Conservation (phyloP, 306 rosid species). For the Elaeagnus macrophylla region DNA sequence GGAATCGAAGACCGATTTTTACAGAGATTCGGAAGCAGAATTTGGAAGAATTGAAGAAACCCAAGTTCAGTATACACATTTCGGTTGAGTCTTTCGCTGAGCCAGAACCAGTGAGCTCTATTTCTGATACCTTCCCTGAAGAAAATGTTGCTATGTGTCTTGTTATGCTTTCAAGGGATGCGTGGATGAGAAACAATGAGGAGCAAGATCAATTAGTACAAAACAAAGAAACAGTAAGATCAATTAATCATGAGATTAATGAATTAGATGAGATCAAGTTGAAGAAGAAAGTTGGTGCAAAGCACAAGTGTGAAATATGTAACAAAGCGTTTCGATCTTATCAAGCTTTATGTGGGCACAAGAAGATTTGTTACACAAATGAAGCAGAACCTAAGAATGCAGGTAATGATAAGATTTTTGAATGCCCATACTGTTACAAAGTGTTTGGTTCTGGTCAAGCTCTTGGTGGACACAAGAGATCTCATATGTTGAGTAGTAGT, state of each 20-base stretch:
- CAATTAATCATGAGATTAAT: conserved; percentile 3
- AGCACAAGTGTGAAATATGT: conserved; percentile 50
- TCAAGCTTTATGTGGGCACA: conserved; percentile 56
- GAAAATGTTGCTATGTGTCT: conserved; percentile 73
- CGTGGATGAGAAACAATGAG: conserved; percentile 26
- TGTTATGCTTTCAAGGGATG: conserved; percentile 72
- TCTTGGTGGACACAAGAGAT: conserved; percentile 87
- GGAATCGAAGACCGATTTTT: conserved; percentile 23
- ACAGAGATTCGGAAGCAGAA: conserved; percentile 12
- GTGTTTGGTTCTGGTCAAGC: conserved; percentile 86
- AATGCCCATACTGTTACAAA: conserved; percentile 64
- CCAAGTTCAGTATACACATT: conserved; percentile 18
- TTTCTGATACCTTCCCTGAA: conserved; percentile 54
- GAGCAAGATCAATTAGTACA: conserved; percentile 18
- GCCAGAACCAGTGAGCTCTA: conserved; percentile 51
- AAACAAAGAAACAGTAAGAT: conserved; percentile 6
- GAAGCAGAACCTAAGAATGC: conserved; percentile 22
- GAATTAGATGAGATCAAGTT: conserved; percentile 25
- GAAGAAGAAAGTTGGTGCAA: conserved; percentile 23
- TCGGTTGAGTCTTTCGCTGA: conserved; percentile 16
- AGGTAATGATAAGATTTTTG: conserved; percentile 26
- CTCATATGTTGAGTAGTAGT: conserved; percentile 34
- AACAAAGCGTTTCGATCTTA: conserved; percentile 50
- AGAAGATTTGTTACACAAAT: conserved; percentile 28
- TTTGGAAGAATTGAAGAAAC: conserved; percentile 14